These are phyloP conservation scores for Erythrophleum ivorense DNA, from an alignment of 331 rosid species.

Conservation along the genomic window DNA sequence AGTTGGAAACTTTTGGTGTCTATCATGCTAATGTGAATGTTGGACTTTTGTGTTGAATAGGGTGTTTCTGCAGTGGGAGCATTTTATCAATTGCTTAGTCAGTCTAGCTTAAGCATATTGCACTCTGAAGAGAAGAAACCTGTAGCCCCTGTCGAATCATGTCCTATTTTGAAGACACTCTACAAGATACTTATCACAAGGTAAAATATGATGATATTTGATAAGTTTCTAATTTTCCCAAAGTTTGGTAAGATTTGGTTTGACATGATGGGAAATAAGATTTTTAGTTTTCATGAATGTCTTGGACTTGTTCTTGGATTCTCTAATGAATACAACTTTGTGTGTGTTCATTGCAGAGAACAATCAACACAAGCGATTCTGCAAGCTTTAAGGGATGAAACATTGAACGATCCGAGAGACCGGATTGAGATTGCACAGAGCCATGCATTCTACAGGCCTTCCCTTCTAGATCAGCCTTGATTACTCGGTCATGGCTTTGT, in stretches of 20 bases:
- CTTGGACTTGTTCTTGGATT: conserved; percentile 16
- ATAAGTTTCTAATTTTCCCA: conserved; percentile 42
- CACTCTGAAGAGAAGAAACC: conserved; percentile 73
- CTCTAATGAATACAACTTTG: conserved; percentile 14
- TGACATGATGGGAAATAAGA: not conserved
- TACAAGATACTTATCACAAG: conserved; percentile 68
- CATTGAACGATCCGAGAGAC: conserved; percentile 85
- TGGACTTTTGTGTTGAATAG: too few species aligned
- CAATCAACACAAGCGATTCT: conserved; percentile 70
- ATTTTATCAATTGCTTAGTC: conserved; percentile 80
- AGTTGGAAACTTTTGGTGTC: too few species aligned
- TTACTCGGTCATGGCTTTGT: too few species aligned
- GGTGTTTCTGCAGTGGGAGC: conserved; percentile 92
- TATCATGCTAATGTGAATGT: too few species aligned
- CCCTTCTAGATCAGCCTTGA: too few species aligned
- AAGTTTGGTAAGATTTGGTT: not conserved
- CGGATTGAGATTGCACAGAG: conserved; percentile 83
- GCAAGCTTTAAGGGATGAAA: conserved; percentile 79
- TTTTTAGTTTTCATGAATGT: conserved; percentile 2
- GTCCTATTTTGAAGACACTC: conserved; percentile 82
- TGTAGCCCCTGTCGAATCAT: conserved; percentile 81
- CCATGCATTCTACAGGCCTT: too few species aligned
- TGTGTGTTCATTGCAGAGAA: conserved; percentile 78
- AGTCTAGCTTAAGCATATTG: conserved; percentile 64
- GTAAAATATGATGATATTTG: conserved; percentile 36